phyloP scores from a whole-genome alignment of 129 eudicot genomes.

The Rutidosis leptorrhynchoides region DNA sequence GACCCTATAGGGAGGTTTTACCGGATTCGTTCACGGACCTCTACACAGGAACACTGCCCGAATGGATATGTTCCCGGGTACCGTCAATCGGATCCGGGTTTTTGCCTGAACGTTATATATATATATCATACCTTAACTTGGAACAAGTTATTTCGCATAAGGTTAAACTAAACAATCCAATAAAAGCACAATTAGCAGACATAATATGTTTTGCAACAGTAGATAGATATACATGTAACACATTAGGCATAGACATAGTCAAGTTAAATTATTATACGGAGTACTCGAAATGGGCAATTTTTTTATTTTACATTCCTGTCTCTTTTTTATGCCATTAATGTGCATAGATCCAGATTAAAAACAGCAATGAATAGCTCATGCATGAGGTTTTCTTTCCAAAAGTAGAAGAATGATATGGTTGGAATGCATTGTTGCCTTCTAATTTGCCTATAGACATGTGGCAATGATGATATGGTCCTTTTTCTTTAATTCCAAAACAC shows the following conservation, averaged over 20 bases:
- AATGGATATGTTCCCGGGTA: no score
- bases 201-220: background rate
- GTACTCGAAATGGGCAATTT: no score
- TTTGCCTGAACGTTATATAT: no score
- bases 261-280: no score
- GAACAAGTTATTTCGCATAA: no score
- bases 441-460: conserved; percentile 35
- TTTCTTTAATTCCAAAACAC: conserved; percentile 33
- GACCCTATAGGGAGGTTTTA: no score
- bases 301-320: no score
- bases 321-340: conserved; percentile 5
- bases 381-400: conserved; percentile 31
- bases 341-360: conserved; percentile 26
- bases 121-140: background rate
- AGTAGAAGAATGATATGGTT: conserved; percentile 35
- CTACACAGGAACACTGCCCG: no score
- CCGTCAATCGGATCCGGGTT: no score
- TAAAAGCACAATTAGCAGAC: background rate
- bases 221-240: background rate
- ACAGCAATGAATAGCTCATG: conserved; percentile 25
- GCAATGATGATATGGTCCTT: conserved; percentile 39
- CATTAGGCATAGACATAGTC: no score
- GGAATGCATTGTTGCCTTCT: conserved; percentile 32
- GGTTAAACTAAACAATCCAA: background rate
- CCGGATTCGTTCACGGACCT: no score